Percentiles rank a stretch among this genome's conserved stretches.
phyloP scores from a whole-genome alignment of 768 basidiomycete genomes.

The Mycena leptocephala region DNA sequence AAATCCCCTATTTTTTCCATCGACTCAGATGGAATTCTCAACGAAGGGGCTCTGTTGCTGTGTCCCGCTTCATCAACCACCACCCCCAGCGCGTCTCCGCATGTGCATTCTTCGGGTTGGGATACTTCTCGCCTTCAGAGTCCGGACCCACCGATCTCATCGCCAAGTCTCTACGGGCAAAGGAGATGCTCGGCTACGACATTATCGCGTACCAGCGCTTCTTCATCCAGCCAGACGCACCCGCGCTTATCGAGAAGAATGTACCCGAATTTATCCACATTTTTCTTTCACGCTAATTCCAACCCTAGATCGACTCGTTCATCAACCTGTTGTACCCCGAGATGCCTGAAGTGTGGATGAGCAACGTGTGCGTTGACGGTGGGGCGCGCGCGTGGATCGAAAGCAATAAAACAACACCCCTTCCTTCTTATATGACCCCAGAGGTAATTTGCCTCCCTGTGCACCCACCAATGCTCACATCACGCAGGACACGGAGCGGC shows the following conservation, averaged over 20 bases:
- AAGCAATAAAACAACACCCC: conserved; percentile 43
- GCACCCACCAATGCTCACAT: not conserved
- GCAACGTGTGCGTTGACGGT: conserved; percentile 54
- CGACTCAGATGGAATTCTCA: not conserved
- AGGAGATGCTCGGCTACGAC: conserved; percentile 4
- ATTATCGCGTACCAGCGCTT: conserved; percentile 17
- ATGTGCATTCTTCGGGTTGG: conserved; percentile 55
- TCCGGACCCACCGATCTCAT: not conserved
- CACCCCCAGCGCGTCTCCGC: conserved; percentile 58
- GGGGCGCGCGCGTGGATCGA: conserved; percentile 54
- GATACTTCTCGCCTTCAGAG: conserved; percentile 45
- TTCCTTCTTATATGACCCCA: conserved; percentile 48
- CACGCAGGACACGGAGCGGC: conserved; percentile 44
- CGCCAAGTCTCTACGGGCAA: not conserved
- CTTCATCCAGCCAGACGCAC: conserved; percentile 47
- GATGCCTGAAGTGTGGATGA: conserved; percentile 55
- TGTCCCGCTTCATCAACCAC: conserved; percentile 56
- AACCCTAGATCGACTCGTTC: conserved; percentile 57
- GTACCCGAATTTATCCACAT: conserved; percentile 36
- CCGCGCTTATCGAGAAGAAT: conserved; percentile 54
- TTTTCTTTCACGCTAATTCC: not conserved
- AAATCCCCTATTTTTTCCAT: not conserved
- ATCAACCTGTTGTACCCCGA: conserved; percentile 48
- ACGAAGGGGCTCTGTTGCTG: conserved; percentile 55
- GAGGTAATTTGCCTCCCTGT: conserved; percentile 42